Base-by-base conservation (phyloP, 805 yeast species). In the Saccharomycopsis babjevae region DNA sequence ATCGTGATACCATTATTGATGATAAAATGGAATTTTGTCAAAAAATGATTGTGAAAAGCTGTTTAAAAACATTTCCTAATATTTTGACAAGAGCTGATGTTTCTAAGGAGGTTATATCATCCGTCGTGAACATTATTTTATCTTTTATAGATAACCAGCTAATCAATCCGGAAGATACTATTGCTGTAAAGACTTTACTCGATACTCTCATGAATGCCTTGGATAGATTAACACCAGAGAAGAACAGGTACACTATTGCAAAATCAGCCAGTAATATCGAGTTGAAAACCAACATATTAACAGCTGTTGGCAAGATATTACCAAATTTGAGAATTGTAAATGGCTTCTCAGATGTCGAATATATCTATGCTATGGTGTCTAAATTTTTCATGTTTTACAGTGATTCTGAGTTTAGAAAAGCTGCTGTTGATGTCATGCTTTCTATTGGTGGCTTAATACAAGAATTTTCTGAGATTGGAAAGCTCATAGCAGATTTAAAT, bases 401-500 rank as follows among this genome's bases (percentile, higher is more conserved):
- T 15, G 92, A 88, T 58, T 77, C 81, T 42, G 78, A 79, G n/a
- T 76, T 88, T 61, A 80, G 98, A 61, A 73, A 72, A 13, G 79
- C 81, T 2, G 75, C 93, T 42, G 82, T 85, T n/a, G 71, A 73
- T 1, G 80, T 90, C 1, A 85, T 89, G 65, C 66, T 67, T 1
- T 79, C 81, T 22, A 76, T 93, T 58, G 89, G 91, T 20, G 69
- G 68, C 1, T 79, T 79, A 59, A 81, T 81, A 60, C 66, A 68
- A 0, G 77, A 75, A 1, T 74, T 80, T 32, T 67, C 72, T 18
- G 69, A 72, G 6, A 82, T 85, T 32, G 81, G 86, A 1, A 67
- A 68, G 0, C 70, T 90, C n/a, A 69, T 89, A 15, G 73, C 73
- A 1, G 90, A 83, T 43, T 74, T 93, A 63, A 92, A 94, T 69